phyloP scores from a whole-genome alignment of 306 rosid species.

The Cicer judaicum region DNA sequence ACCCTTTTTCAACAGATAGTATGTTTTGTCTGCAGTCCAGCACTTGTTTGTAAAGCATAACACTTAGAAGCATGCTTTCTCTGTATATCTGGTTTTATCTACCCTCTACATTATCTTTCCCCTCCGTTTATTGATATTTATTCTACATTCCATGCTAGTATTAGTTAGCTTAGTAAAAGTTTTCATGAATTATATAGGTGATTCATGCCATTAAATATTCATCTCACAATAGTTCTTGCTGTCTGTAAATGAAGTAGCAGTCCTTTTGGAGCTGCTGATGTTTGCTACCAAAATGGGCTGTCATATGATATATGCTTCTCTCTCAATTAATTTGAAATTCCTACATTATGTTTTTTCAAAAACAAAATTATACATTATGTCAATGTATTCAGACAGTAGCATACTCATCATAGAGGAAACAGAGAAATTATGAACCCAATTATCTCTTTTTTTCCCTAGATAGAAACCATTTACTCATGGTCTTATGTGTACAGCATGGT shows the following conservation, averaged over 20 bases:
- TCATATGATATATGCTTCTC: constrained; percentile 23
- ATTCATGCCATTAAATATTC: constrained; percentile 44
- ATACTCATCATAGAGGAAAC: neutral
- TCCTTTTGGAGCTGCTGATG: constrained; percentile 30
- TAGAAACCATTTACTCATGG: constrained; percentile 39
- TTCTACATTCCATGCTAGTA: neutral
- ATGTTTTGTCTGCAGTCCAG: constrained; percentile 42
- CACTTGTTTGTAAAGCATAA: constrained; percentile 39
- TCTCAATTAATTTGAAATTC: constrained; percentile 11
- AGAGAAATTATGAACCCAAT: neutral
- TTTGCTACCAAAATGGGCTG: constrained; percentile 25
- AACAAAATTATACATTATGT: too few relatives aligned
- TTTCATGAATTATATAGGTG: constrained; percentile 38
- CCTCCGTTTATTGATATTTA: neutral
- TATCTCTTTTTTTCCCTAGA: constrained; percentile 1
- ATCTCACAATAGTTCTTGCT: constrained; percentile 30
- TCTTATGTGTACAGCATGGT: constrained; percentile 37
- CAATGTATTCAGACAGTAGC: neutral
- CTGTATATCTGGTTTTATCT: constrained; percentile 3
- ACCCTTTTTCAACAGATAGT: constrained; percentile 32
- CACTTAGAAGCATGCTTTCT: constrained; percentile 13
- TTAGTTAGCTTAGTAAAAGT: neutral
- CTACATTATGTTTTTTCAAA: neutral
- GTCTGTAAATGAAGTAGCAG: constrained; percentile 11
- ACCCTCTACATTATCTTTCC: neutral